Evolutionary conservation across 2,329 filamentous ascomycete species (phyloP), one percentile per base, ranked within the genome.

Genomic region (Zopfia rhizophila): DNA sequence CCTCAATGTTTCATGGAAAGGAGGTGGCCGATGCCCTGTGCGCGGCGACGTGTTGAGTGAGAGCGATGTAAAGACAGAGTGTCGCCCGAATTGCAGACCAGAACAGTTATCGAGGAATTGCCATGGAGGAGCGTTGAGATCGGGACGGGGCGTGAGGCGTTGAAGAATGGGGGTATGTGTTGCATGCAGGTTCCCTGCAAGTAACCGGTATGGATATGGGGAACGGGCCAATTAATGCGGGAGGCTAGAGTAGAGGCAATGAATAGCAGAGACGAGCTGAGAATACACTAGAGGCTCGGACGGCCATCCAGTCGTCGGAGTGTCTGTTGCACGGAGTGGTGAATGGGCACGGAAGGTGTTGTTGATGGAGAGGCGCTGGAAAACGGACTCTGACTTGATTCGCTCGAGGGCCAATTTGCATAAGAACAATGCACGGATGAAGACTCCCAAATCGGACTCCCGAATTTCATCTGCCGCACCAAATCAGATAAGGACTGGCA

Each of bases 161-260:
- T 21, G 44, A 31, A 40, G 59, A 49, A 53, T 54, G 61, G 58
- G 51, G 55, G 56, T 53, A 42, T 55, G 55, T 53, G n/a, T 58
- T 66, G 60, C 61, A 38, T 32, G 43, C 52, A 51, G 45, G 56
- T 38, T 44, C 31, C 31, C 38, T 38, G 43, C 41, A 61, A n/a
- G 56, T 51, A 53, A 53, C 51, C 61, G 40, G 8, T 28, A 39
- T 31, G 29, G 6, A 19, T 27, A 11, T 12, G 24, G 43, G 48
- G 56, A 50, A 46, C 46, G 45, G 50, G 45, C 45, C 48, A 58
- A 63, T 61, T 59, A 58, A 37, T 41, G 48, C 38, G 33, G 32
- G 31, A 19, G 22, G 40, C 27, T 36, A 19, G 48, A 44, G 52
- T 46, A 41, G 42, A 58, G 33, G 54, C 48, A 57, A 58, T 38